Conservation (phyloP, 495 filamentous ascomycete species). For the Penicillium samsonianum region DNA sequence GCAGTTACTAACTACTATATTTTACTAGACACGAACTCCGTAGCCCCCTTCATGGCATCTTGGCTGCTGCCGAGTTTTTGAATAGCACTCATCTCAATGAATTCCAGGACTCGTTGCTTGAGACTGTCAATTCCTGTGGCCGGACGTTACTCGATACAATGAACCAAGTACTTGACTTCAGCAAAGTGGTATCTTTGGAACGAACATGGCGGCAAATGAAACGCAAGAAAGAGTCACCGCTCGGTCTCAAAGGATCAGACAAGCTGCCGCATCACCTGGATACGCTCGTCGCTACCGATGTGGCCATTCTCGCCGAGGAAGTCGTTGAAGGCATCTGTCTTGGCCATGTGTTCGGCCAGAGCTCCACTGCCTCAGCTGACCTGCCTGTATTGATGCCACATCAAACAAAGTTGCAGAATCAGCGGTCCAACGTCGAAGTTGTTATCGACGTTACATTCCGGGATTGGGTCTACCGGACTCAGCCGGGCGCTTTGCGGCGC, state of each 20-base stretch:
- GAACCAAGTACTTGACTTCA: conserved; percentile 74
- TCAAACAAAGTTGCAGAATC: conserved; percentile 4
- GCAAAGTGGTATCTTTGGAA: conserved; percentile 64
- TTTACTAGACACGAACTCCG: conserved; percentile 68
- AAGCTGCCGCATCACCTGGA: conserved; percentile 45
- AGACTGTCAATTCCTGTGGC: conserved; percentile 74
- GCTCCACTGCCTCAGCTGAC: conserved; percentile 30
- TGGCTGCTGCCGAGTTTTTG: conserved; percentile 70
- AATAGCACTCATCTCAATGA: conserved; percentile 48
- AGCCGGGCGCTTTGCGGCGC: conserved; percentile 71
- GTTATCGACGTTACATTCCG: conserved; percentile 64
- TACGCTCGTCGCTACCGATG: conserved; percentile 46
- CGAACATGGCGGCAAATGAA: conserved; percentile 45
- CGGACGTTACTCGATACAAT: conserved; percentile 77
- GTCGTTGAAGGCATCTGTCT: conserved; percentile 55
- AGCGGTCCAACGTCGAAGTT: conserved; percentile 50
- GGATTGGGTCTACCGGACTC: conserved; percentile 63
- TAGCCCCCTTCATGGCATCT: conserved; percentile 74
- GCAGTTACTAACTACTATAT: conserved; percentile 29
- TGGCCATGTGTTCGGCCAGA: conserved; percentile 49
- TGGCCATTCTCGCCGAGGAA: conserved; percentile 48
- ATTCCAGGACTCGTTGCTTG: conserved; percentile 64
- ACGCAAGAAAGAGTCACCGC: conserved; percentile 30
- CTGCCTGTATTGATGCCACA: conserved; percentile 27
- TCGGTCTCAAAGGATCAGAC: conserved; percentile 35